Evolutionary conservation across 2,329 filamentous ascomycete species (phyloP).

Genomic region (Fusarium newnesense): DNA sequence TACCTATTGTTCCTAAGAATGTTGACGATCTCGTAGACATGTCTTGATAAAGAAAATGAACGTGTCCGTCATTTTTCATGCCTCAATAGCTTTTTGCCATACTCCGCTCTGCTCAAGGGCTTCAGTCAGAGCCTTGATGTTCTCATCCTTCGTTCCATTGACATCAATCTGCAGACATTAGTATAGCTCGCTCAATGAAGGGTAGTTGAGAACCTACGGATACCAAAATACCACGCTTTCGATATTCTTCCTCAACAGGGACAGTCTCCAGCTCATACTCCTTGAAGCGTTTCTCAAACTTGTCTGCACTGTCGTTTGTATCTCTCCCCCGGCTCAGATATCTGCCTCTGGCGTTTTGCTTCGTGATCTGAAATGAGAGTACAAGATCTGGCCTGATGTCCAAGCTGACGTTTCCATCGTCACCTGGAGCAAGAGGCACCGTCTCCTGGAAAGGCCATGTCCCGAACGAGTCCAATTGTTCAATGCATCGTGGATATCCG

Average conservation of each 20-base stretch:
- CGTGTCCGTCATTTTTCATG: rapidly evolving
- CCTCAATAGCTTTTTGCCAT: not conserved
- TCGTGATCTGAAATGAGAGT: not conserved
- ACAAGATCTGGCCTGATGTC: not conserved
- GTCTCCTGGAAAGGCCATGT: not conserved
- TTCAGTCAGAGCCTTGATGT: not conserved
- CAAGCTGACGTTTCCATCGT: not conserved
- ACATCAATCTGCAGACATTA: not conserved
- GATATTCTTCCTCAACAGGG: not conserved
- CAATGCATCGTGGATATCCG: not conserved
- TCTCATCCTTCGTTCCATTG: not conserved
- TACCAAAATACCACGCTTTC: not conserved
- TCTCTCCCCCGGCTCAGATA: not conserved
- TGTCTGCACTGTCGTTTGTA: not conserved
- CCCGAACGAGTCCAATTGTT: not conserved
- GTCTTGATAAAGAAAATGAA: not conserved
- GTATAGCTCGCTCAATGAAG: rapidly evolving
- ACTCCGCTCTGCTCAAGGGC: rapidly evolving
- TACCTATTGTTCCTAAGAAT: not conserved
- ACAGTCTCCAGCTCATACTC: not conserved
- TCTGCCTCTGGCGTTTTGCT: not conserved
- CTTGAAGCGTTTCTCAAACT: not conserved
- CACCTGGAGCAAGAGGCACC: not conserved
- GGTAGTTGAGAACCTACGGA: not conserved
- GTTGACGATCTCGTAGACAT: not conserved